Evolutionary conservation across 495 filamentous ascomycete genomes (phyloP), one percentile per base, ranked within the genome.

Genomic region (Daldinia grandis): DNA sequence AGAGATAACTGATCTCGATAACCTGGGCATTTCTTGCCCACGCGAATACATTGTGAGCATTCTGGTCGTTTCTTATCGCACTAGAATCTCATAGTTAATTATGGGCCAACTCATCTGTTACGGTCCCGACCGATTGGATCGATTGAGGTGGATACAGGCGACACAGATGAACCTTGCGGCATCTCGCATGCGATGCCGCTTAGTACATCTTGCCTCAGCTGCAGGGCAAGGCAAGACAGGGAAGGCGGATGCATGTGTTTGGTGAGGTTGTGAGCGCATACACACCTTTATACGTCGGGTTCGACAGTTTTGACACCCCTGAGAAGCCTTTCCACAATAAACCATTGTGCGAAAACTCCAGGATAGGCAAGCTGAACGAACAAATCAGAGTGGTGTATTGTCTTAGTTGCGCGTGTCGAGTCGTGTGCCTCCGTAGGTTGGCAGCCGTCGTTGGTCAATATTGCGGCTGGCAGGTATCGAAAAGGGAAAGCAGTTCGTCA

Each of bases 311-410:
- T 86, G 86, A 76, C 90, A 92, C 44, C 88, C 88, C 71, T 88
- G 88, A 68, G 88, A 91, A 69, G 89, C 89, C 70, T 90, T 92
- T 31, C 90, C 89, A 73, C 86, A 86, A 76, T 91, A 91, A n/a
- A 92, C 89, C 89, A 91, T 92, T 55, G 71, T 81, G 76, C 64
- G 62, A 74, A n/a, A 50, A 58, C n/a, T 27, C 62, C 64, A 64
- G 59, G 33, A 69, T 70, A 74, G 66, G 71, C 63, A 74, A 74
- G 37, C 62, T 66, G 58, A 53, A 67, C 67, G 66, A 71, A 24
- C 71, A 74, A 74, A 74, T 74, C 71, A 74, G 55, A 71, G 56
- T 12, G 14, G 44, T 37, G 28, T 58, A 59, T 70, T 70, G 25
- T 25, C 42, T 63, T 69, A 59, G 44, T 71, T 40, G 62, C 62